Conservation (phyloP, 495 filamentous ascomycete species). For the Penicillium coffeae region DNA sequence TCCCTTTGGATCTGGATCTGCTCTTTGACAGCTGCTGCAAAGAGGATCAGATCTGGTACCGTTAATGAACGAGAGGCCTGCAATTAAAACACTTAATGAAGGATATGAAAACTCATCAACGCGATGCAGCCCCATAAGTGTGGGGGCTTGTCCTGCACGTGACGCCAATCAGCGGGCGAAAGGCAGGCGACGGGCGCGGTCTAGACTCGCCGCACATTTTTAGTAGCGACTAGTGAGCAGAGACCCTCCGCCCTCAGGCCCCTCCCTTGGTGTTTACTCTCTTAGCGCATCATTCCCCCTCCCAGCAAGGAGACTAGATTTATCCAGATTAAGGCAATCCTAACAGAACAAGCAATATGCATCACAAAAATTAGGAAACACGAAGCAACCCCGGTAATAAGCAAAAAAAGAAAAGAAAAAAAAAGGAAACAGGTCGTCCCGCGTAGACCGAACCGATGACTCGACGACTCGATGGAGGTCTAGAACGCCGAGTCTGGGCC, state of each 20-base stretch:
- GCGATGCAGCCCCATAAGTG: constrained; percentile 20
- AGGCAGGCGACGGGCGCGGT: constrained; percentile 7
- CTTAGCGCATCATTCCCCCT: background rate
- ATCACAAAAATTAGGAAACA: too few species aligned
- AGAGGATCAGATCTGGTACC: constrained; percentile 10
- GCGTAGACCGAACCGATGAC: constrained; percentile 17
- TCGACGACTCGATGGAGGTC: constrained; percentile 23
- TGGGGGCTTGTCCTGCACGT: constrained; percentile 16
- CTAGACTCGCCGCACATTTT: constrained; percentile 19
- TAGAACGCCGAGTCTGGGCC: constrained; percentile 18
- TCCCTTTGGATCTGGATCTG: too few species aligned
- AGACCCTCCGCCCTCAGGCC: background rate
- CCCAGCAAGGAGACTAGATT: too few species aligned
- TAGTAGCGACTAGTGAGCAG: constrained; percentile 2
- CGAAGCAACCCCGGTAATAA: too few species aligned
- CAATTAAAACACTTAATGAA: background rate
- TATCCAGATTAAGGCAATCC: too few species aligned
- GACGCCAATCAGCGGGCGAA: background rate
- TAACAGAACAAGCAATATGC: too few species aligned
- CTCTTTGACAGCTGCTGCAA: too few species aligned
- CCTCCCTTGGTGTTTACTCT: background rate
- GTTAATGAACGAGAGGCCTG: constrained; percentile 9
- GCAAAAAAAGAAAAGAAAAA: background rate
- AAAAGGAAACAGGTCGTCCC: background rate
- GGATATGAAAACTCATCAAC: constrained; percentile 19